Conservation (phyloP, 768 basidiomycete species). For the Trametes sanguinea region DNA sequence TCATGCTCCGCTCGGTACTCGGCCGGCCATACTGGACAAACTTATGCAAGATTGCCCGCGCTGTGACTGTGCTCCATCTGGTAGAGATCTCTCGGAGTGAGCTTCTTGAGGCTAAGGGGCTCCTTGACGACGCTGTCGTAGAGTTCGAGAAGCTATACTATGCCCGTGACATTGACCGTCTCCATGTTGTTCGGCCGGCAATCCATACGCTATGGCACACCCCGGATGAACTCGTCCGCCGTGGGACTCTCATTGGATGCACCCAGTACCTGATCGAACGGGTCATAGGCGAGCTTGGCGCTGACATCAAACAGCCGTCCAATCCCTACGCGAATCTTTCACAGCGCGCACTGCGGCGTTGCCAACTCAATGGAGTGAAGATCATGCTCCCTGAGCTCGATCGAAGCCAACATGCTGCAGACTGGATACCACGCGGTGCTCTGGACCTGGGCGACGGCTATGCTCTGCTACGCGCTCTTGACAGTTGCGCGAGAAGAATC, state of each 20-base stretch:
- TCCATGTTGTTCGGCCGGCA: too few species aligned
- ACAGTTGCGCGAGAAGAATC: not conserved
- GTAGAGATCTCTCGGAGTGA: too few species aligned
- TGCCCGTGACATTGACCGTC: too few species aligned
- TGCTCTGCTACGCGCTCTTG: not conserved
- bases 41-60: too few species aligned
- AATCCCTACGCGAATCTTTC: constrained; percentile 32
- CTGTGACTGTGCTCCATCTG: too few species aligned
- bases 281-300: constrained; percentile 30
- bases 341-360: constrained; percentile 22
- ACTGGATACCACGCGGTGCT: not conserved
- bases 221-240: constrained; percentile 26
- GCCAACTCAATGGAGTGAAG: constrained; percentile 29
- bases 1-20: too few species aligned
- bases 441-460: not conserved
- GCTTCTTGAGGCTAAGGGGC: too few species aligned
- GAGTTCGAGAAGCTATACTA: too few species aligned
- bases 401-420: not conserved
- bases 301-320: constrained; percentile 31
- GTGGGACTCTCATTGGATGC: constrained; percentile 20
- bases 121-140: too few species aligned
- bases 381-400: not conserved
- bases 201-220: constrained; percentile 25
- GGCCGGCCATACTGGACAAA: too few species aligned
- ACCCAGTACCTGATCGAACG: constrained; percentile 32